These are phyloP conservation scores for Cordia subcordata DNA, from an alignment of 257 asterid species.

Conservation along the genomic window DNA sequence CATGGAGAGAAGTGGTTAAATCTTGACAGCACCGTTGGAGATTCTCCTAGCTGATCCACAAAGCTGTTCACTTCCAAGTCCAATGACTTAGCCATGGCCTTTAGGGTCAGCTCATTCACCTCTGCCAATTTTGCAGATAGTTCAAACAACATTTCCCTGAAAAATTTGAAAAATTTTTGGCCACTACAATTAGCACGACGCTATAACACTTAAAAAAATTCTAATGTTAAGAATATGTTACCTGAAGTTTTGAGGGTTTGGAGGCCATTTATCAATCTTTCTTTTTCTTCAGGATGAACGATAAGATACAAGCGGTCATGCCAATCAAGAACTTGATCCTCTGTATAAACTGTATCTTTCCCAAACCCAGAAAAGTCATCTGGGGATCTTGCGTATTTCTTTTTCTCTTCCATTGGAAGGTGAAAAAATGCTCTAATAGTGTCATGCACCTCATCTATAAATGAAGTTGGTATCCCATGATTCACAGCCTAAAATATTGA, in stretches of 20 bases:
- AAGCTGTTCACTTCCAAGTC: constrained; percentile 28
- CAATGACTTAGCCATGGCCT: constrained; percentile 34
- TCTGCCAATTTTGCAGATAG: too few relatives aligned
- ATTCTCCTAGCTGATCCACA: constrained; percentile 20
- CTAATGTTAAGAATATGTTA: too few relatives aligned
- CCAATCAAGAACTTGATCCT: constrained; percentile 31
- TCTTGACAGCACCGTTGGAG: constrained; percentile 12
- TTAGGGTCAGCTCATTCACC: constrained; percentile 14
- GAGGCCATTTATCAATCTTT: constrained; percentile 33
- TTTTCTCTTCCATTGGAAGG: constrained; percentile 37
- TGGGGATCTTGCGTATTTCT: constrained; percentile 19
- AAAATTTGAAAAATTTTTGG: too few relatives aligned
- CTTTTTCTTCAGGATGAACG: constrained; percentile 20
- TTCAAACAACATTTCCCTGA: too few relatives aligned
- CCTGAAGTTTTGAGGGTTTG: constrained; percentile 27
- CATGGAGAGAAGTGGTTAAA: constrained; percentile 63
- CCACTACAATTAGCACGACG: too few relatives aligned
- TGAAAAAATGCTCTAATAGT: constrained; percentile 17
- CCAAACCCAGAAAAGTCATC: constrained; percentile 31
- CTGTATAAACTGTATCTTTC: constrained; percentile 25
- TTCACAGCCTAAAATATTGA: constrained; percentile 36
- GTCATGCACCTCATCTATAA: constrained; percentile 21
- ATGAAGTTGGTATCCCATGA: constrained; percentile 24
- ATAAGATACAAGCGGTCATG: constrained; percentile 28
- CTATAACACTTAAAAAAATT: too few relatives aligned